Base-by-base conservation (phyloP, 1,284 basidiomycete species). In the Lentinus polychrous region DNA sequence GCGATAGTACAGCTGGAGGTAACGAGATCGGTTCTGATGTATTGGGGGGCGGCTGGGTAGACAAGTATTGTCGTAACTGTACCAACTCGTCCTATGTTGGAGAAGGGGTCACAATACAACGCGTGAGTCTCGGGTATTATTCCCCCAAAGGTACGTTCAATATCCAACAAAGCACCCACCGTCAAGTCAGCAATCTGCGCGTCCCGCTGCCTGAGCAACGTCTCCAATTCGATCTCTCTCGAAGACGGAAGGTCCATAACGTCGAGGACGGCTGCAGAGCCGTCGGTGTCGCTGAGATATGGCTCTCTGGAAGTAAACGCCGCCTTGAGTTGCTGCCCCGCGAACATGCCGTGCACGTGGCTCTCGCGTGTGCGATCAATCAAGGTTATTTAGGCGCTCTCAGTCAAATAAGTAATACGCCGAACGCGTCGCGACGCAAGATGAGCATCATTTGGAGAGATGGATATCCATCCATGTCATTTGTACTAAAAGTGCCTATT, bases 221-320 rank as follows among this genome's bases (percentile, higher is more conserved):
- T 75, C 66, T 91, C 87, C 37, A 91, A 78, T 62, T 90, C 85
- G 52, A 88, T 70, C 66, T 89, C 86, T 63, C 87, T 74, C 49
- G 78, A 67, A 33, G 81, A 76, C 18, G 87, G 87, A 41, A 86
- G 66, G 52, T 81, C 78, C 83, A 86, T 86, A 59, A 57, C 54
- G 53, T 35, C 20, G 43, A 18, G 27, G 39, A 41, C 43, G 51
- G 44, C 49, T 45, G 36, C 53, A 31, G 18, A 44, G 52, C 54
- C 53, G 52, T 52, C 51, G 50, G 49, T 56, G 50, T 54, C 48
- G 51, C 50, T 49, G 52, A 54, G 55, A 54, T 52, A 53, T 55
- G 49, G 52, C 54, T 41, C 55, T 49, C 47, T 49, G 53, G 55
- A 55, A 53, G 50, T 43, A 33, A 56, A 56, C 60, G 54, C 54